A percentile compares a stretch with the other conserved stretches of the same genome.
These are phyloP conservation scores for Cladorrhinum sp. DNA, from an alignment of 2,329 filamentous ascomycete genomes.

Conservation along the genomic window DNA sequence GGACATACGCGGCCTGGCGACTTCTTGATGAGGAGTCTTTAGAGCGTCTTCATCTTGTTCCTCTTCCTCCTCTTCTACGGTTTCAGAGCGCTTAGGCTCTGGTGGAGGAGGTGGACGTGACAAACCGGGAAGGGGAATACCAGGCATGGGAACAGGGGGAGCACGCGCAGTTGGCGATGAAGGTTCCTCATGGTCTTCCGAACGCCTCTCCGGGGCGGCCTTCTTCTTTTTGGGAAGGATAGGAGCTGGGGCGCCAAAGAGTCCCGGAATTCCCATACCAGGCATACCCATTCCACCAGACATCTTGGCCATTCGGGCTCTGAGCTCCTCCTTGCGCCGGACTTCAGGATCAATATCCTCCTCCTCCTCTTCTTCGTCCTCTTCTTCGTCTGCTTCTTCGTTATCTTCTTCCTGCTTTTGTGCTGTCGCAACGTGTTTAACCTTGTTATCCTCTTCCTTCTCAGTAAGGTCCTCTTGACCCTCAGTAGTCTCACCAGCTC, in stretches of 20 bases:
- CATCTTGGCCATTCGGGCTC: slow-evolving; percentile 97
- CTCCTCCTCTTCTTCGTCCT: slow-evolving; percentile 68
- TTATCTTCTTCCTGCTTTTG: slow-evolving; percentile 43
- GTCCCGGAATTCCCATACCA: slow-evolving; percentile 63
- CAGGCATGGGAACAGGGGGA: slow-evolving; percentile 51
- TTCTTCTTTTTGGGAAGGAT: slow-evolving; percentile 65
- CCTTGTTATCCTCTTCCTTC: slow-evolving; percentile 69
- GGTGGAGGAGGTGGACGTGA: slow-evolving; percentile 45
- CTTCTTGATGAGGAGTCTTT: slow-evolving; percentile 33
- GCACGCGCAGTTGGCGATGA: slow-evolving; percentile 43
- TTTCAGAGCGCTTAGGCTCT: slow-evolving; percentile 47
- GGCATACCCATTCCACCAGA: slow-evolving; percentile 96
- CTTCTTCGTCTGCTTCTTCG: slow-evolving; percentile 45
- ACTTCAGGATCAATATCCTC: slow-evolving; percentile 87
- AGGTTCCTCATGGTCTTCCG: slow-evolving; percentile 45
- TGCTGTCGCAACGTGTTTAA: slow-evolving; percentile 35
- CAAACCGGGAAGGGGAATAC: slow-evolving; percentile 72
- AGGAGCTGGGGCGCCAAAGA: slow-evolving; percentile 47
- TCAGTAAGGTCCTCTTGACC: slow-evolving; percentile 60
- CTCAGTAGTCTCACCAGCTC: slow-evolving; percentile 62
- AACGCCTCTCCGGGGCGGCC: slow-evolving; percentile 39
- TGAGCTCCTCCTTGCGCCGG: slow-evolving; percentile 78
- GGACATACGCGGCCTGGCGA: slow-evolving; percentile 33
- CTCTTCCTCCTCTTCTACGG: slow-evolving; percentile 35
- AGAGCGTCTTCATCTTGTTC: slow-evolving; percentile 29